Percentiles rank a stretch among this genome's conserved stretches.
phyloP scores from a whole-genome alignment of 2,329 filamentous ascomycete species.

The Paraphaeosphaeria minitans region DNA sequence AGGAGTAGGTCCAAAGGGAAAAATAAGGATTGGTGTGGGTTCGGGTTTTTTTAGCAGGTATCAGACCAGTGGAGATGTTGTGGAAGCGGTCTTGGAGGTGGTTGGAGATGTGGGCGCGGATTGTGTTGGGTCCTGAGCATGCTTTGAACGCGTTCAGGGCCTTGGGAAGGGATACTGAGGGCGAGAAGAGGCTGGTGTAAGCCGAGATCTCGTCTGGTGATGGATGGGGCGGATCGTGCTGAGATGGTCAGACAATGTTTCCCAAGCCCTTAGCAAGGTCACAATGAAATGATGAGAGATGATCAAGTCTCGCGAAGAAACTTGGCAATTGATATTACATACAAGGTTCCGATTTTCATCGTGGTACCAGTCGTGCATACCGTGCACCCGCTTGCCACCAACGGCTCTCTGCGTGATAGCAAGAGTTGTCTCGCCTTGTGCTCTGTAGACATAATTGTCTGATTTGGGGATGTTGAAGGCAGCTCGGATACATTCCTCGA shows the following conservation, averaged over 20 bases:
- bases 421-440: slow-evolving; percentile 57
- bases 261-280: not conserved
- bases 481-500: slow-evolving; percentile 53
- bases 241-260: not conserved
- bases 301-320: not conserved
- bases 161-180: slow-evolving; percentile 63
- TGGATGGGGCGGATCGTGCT: slow-evolving; percentile 30
- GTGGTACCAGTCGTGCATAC: slow-evolving; percentile 59
- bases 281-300: not conserved
- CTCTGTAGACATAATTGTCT: slow-evolving; percentile 58
- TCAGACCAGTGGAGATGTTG: slow-evolving; percentile 43
- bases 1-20: slow-evolving; percentile 70
- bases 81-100: slow-evolving; percentile 62
- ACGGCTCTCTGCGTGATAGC: slow-evolving; percentile 57
- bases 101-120: slow-evolving; percentile 61
- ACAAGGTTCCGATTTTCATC: slow-evolving; percentile 47
- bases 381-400: slow-evolving; percentile 51
- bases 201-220: slow-evolving; percentile 62
- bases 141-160: slow-evolving; percentile 66
- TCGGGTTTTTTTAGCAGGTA: slow-evolving; percentile 50
- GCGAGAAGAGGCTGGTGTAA: slow-evolving; percentile 70
- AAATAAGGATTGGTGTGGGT: slow-evolving; percentile 67
- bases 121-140: slow-evolving; percentile 69
- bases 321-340: slow-evolving; percentile 14
- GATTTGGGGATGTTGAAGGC: slow-evolving; percentile 53